phyloP scores from a whole-genome alignment of 306 rosid species.

The Glycine tomentella region DNA sequence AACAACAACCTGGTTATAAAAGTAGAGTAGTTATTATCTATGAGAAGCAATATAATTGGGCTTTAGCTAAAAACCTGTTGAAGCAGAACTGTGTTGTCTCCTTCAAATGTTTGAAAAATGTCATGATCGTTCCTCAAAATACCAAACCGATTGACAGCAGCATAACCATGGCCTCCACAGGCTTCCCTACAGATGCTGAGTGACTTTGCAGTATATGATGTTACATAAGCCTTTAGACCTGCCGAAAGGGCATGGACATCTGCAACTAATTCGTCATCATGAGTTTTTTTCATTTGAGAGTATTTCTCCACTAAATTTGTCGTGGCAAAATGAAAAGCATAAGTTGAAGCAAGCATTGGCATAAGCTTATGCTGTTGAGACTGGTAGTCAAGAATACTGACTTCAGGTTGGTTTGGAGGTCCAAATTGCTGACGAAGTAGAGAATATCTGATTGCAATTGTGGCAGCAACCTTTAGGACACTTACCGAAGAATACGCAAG shows the following conservation, averaged over 20 bases:
- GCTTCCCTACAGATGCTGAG: conserved; percentile 95
- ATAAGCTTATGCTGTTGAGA: conserved; percentile 97
- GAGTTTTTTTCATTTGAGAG: conserved; percentile 81
- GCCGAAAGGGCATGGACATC: conserved; percentile 95
- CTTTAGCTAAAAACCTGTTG: conserved; percentile 77
- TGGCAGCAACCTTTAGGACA: conserved; percentile 81
- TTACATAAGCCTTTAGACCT: conserved; percentile 92
- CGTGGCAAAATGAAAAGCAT: conserved; percentile 88
- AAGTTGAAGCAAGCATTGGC: conserved; percentile 98
- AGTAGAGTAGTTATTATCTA: not conserved
- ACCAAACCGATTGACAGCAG: conserved; percentile 94
- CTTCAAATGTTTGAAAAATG: conserved; percentile 97
- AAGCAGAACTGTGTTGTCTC: conserved; percentile 97
- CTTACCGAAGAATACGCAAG: conserved; percentile 93
- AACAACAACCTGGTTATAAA: conserved; percentile 32
- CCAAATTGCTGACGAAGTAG: conserved; percentile 96
- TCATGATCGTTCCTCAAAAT: conserved; percentile 94
- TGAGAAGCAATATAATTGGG: conserved; percentile 28
- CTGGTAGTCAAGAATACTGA: conserved; percentile 90
- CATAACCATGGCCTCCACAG: conserved; percentile 99
- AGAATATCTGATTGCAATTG: conserved; percentile 88
- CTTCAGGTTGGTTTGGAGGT: conserved; percentile 93
- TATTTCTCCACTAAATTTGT: conserved; percentile 75
- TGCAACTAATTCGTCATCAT: conserved; percentile 79
- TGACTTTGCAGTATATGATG: conserved; percentile 88